Conservation (phyloP, 2,329 filamentous ascomycete genomes). For the Cryphonectria radicalis region DNA sequence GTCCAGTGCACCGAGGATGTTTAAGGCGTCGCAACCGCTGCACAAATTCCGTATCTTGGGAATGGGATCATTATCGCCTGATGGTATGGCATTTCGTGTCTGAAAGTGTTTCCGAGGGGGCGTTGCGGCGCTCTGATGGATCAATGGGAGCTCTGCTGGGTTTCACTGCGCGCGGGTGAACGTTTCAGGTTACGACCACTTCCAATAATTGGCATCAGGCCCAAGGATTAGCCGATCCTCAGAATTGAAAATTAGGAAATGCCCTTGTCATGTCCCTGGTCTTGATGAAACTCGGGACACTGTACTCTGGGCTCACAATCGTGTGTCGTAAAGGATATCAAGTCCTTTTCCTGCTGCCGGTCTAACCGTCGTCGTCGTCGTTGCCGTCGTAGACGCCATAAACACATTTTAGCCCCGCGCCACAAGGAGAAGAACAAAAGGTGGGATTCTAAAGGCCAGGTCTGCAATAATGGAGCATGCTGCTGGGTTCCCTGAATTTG, state of each 20-base stretch:
- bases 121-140: not conserved
- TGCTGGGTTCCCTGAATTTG: not conserved
- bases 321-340: not conserved
- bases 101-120: constrained; percentile 8
- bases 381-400: not conserved
- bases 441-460: no score
- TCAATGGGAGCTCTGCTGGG: not conserved
- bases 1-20: not conserved
- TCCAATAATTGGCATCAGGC: not conserved
- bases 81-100: constrained; percentile 9
- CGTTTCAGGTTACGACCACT: constrained; percentile 6
- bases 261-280: constrained; percentile 2
- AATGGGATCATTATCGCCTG: constrained; percentile 10
- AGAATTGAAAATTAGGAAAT: not conserved
- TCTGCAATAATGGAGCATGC: not conserved
- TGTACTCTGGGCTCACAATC: constrained; percentile 2
- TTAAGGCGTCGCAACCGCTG: not conserved
- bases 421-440: not conserved
- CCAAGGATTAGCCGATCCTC: constrained; percentile 4
- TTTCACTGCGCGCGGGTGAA: constrained; percentile 1
- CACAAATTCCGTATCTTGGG: not conserved
- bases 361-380: not conserved
- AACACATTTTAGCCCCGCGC: not conserved
- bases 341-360: not conserved
- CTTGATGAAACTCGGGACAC: not conserved